Evolutionary conservation across 495 filamentous ascomycete species (phyloP), one percentile per base, ranked within the genome.

Genomic region (Penicillium ochrochloron): DNA sequence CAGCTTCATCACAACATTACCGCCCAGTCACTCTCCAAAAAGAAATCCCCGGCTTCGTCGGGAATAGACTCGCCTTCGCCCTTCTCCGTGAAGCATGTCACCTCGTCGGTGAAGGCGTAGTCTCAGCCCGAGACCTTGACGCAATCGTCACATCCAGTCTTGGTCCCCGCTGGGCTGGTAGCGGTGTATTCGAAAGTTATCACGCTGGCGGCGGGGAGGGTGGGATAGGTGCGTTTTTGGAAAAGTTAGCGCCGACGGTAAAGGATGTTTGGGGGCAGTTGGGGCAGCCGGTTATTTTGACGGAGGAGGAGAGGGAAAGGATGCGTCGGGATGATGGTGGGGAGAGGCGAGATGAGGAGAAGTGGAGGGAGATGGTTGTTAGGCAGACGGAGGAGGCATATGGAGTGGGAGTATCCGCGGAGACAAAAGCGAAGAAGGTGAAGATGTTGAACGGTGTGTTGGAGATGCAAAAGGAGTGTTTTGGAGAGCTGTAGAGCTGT

Each of bases 181-280:
- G 82, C 61, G 85, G 85, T 10, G 80, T 85, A 9, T 88, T 89
- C 70, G 84, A 83, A 67, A 85, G 84, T 57, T 88, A 88, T 70
- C 83, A 85, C 74, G 82, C 84, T 46, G 86, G 85, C 19, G 86
- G 86, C 44, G 85, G 86, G 15, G 78, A 78, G 44, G 81, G 78
- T 10, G 85, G 84, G 3, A 75, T 88, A 68, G 69, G 74, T n/a
- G 80, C 76, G 4, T 86, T 88, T 65, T 76, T 87, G 63, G 73
- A 80, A 50, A 88, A 88, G 62, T 76, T 88, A 68, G 84, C 82
- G 23, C 75, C 77, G 12, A 87, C 86, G 8, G 78, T 87, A 62
- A 79, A 84, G 65, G 77, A 73, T 35, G 83, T 82, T 59, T 87
- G 85, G 86, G 77, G 82, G 46, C 80, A 81, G 34, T 57, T 73